Percentiles rank a stretch among this genome's conserved stretches.
These are phyloP conservation scores for Dothistroma septosporum DNA, from an alignment of 2,329 filamentous ascomycete species.

Conservation along the genomic window DNA sequence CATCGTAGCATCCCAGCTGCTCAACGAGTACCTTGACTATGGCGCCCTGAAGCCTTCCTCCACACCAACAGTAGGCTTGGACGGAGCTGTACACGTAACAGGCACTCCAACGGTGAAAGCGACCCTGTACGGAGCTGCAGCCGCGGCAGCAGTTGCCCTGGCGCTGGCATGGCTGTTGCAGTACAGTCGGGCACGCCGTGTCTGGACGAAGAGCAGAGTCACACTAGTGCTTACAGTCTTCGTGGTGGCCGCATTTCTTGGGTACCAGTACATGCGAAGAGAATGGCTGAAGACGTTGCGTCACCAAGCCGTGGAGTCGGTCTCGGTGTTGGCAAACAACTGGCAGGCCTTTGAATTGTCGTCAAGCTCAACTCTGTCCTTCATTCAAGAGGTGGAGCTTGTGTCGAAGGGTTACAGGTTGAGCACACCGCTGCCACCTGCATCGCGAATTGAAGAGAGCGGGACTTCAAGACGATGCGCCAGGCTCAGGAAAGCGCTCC, in stretches of 20 bases:
- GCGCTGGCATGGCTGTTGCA: constrained; percentile 63
- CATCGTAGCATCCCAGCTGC: constrained; percentile 83
- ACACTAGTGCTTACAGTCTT: constrained; percentile 49
- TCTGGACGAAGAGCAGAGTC: constrained; percentile 55
- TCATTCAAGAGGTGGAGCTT: constrained; percentile 93
- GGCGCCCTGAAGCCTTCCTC: constrained; percentile 36
- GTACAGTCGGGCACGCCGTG: constrained; percentile 58
- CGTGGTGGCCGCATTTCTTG: constrained; percentile 51
- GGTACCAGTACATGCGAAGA: constrained; percentile 69
- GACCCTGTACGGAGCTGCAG: constrained; percentile 58
- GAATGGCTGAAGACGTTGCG: constrained; percentile 79
- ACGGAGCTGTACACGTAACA: constrained; percentile 22
- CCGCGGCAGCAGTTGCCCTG: constrained; percentile 61
- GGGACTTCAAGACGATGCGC: constrained; percentile 71
- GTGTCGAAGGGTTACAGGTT: constrained; percentile 86
- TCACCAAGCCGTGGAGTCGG: constrained; percentile 67
- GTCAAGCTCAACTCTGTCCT: constrained; percentile 68
- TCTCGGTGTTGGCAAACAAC: constrained; percentile 64
- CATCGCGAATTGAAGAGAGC: constrained; percentile 77
- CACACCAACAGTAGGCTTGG: constrained; percentile 14
- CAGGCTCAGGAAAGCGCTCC: constrained; percentile 72
- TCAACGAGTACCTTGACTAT: constrained; percentile 60
- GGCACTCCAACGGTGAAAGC: constrained; percentile 40
- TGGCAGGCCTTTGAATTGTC: constrained; percentile 79
- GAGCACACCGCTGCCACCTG: constrained; percentile 86